These are phyloP conservation scores for Ogataea methylovora DNA, from an alignment of 805 yeast genomes.

Conservation along the genomic window DNA sequence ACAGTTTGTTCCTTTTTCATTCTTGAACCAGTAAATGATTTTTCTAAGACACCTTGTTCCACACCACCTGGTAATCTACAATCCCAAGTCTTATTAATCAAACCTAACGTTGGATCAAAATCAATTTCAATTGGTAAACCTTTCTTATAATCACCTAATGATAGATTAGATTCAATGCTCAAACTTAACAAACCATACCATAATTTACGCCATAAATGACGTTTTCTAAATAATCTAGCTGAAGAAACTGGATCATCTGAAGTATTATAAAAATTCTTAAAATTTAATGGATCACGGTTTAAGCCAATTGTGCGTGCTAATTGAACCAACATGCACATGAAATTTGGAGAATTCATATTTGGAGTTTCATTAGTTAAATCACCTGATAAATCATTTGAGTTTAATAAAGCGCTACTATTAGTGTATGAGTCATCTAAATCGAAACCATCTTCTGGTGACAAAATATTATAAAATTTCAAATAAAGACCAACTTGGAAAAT, in stretches of 20 bases:
- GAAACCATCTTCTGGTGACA: conserved; percentile 51
- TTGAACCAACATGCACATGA: conserved; percentile 29
- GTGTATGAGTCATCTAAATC: conserved; percentile 32
- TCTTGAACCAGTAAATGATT: conserved; percentile 22
- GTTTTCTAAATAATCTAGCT: conserved; percentile 23
- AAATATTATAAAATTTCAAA: conserved; percentile 46
- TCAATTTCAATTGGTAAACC: conserved; percentile 29
- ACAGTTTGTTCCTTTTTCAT: conserved; percentile 35
- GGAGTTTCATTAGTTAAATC: conserved; percentile 27
- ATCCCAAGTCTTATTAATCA: conserved; percentile 28
- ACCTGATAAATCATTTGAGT: conserved; percentile 27
- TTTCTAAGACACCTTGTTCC: conserved; percentile 27
- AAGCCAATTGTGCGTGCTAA: conserved; percentile 40
- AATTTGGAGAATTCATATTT: conserved; percentile 28
- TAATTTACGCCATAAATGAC: conserved; percentile 33
- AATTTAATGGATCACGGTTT: conserved; percentile 40
- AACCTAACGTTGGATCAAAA: conserved; percentile 27
- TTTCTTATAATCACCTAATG: conserved; percentile 30
- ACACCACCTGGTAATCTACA: conserved; percentile 30
- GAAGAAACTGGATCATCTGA: conserved; percentile 21
- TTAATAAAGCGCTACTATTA: conserved; percentile 6
- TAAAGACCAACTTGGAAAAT: conserved; percentile 54
- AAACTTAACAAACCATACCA: conserved; percentile 29
- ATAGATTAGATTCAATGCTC: conserved; percentile 26
- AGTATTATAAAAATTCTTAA: conserved; percentile 24